Conservation (phyloP, 164 flowering plant genomes). For the Aristolochia contorta region DNA sequence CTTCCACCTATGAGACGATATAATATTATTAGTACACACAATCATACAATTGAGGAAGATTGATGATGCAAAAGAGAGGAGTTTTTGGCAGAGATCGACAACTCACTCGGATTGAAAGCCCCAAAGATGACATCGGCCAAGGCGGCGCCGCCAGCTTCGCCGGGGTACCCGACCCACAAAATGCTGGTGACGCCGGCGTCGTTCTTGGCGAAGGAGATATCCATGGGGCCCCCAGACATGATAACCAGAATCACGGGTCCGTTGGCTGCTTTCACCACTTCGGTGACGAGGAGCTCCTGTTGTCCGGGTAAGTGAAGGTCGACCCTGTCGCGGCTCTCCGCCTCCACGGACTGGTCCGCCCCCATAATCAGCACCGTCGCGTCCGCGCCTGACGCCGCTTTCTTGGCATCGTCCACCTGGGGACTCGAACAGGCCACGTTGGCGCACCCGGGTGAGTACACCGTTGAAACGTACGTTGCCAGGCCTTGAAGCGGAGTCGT, state of each 20-base stretch:
- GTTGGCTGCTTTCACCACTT: slow-evolving; percentile 58
- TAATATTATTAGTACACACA: not conserved
- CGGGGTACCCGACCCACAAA: slow-evolving; percentile 98
- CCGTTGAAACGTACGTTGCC: slow-evolving; percentile 32
- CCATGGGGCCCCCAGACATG: slow-evolving; percentile 88
- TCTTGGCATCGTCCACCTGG: slow-evolving; percentile 45
- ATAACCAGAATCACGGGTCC: slow-evolving; percentile 81
- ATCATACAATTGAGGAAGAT: not conserved
- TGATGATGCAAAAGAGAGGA: no score
- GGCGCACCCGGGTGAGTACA: slow-evolving; percentile 50
- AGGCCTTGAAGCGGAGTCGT: slow-evolving; percentile 79
- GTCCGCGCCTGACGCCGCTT: slow-evolving; percentile 60
- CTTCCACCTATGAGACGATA: slow-evolving; percentile 54
- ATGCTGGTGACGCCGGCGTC: slow-evolving; percentile 55
- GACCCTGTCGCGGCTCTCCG: slow-evolving; percentile 58
- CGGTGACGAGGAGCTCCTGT: slow-evolving; percentile 42
- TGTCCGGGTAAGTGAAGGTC: slow-evolving; percentile 66
- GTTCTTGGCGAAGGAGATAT: slow-evolving; percentile 60
- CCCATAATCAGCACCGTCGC: slow-evolving; percentile 81
- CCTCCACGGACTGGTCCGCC: slow-evolving; percentile 62
- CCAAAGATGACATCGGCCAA: slow-evolving; percentile 83
- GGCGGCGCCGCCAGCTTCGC: slow-evolving; percentile 97
- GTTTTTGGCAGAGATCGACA: no score
- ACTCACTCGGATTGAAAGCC: slow-evolving; percentile 64
- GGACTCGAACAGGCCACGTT: slow-evolving; percentile 48